Percentiles rank a stretch among this genome's conserved stretches.
phyloP scores from a whole-genome alignment of 2,329 filamentous ascomycete genomes.

The Fusarium hostae region DNA sequence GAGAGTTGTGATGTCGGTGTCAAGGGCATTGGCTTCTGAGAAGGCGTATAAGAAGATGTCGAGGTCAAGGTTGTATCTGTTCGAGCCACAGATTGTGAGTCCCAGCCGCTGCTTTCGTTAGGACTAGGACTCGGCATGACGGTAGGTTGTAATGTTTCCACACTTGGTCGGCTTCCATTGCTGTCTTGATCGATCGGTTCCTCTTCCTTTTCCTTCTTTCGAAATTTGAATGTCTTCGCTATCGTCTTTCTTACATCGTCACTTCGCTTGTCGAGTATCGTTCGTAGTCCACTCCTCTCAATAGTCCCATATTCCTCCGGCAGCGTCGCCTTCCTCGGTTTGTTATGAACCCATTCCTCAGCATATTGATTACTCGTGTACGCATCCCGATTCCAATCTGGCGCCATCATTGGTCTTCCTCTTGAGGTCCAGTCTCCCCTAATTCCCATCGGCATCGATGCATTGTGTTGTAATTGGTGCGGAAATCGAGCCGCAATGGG shows the following conservation, averaged over 20 bases:
- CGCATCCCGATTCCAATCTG: slow-evolving; percentile 34
- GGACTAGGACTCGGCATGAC: slow-evolving; percentile 8
- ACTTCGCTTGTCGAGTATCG: slow-evolving; percentile 65
- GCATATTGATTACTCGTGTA: slow-evolving; percentile 45
- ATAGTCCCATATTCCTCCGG: slow-evolving; percentile 63
- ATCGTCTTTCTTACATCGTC: slow-evolving; percentile 65
- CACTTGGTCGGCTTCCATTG: slow-evolving; percentile 34
- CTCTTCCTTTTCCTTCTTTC: slow-evolving; percentile 58
- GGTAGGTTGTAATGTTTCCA: slow-evolving; percentile 36
- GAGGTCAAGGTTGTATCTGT: slow-evolving; percentile 22
- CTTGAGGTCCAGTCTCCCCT: slow-evolving; percentile 12
- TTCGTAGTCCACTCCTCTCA: slow-evolving; percentile 65
- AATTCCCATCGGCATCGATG: not conserved
- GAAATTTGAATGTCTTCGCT: slow-evolving; percentile 64
- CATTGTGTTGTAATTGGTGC: slow-evolving; percentile 32
- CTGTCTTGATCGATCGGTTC: slow-evolving; percentile 26
- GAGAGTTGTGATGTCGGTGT: slow-evolving; percentile 36
- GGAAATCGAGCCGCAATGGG: slow-evolving; percentile 58
- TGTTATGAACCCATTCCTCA: slow-evolving; percentile 58
- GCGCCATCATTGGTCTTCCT: slow-evolving; percentile 22
- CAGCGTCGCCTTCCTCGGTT: slow-evolving; percentile 56
- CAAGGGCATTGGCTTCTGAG: slow-evolving; percentile 28
- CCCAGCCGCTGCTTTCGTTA: slow-evolving; percentile 26
- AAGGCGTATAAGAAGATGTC: slow-evolving; percentile 24
- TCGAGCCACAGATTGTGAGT: slow-evolving; percentile 12